Conservation (phyloP, 768 basidiomycete species). For the Leucosporidium yakuticum region DNA sequence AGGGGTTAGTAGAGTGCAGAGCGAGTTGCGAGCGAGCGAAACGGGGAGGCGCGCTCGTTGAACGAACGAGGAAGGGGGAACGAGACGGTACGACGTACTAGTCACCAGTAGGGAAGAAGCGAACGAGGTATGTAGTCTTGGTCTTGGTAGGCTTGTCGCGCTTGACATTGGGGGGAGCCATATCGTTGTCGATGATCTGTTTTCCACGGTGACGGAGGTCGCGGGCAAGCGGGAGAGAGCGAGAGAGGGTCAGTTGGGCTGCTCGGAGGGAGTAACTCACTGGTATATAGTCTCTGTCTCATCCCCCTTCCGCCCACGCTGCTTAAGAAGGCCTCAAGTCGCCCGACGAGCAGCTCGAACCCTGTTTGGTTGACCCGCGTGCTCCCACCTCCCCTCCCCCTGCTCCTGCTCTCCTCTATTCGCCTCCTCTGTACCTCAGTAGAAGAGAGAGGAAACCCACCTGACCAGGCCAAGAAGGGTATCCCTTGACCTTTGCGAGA, state of each 20-base stretch:
- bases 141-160: conserved; percentile 67
- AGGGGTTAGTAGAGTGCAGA: too few species aligned
- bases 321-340: too few species aligned
- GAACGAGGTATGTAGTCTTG: conserved; percentile 64
- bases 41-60: background rate
- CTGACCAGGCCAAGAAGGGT: conserved; percentile 89
- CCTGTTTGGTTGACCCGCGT: too few species aligned
- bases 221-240: background rate
- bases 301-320: too few species aligned
- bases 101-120: conserved; percentile 91
- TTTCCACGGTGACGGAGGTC: background rate
- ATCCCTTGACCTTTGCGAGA: conserved; percentile 86
- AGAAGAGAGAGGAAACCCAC: conserved; percentile 51
- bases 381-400: too few species aligned
- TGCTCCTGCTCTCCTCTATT: too few species aligned
- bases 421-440: too few species aligned
- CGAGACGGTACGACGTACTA: conserved; percentile 57
- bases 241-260: background rate
- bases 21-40: background rate
- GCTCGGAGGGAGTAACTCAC: too few species aligned
- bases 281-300: too few species aligned
- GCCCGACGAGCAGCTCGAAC: too few species aligned
- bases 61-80: conserved; percentile 17
- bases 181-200: conserved; percentile 73
- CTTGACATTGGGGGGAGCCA: conserved; percentile 56